Percentiles rank a stretch among this genome's conserved stretches.
Conservation (phyloP, 2,329 filamentous ascomycete species). For the Penicillium decumbens region DNA sequence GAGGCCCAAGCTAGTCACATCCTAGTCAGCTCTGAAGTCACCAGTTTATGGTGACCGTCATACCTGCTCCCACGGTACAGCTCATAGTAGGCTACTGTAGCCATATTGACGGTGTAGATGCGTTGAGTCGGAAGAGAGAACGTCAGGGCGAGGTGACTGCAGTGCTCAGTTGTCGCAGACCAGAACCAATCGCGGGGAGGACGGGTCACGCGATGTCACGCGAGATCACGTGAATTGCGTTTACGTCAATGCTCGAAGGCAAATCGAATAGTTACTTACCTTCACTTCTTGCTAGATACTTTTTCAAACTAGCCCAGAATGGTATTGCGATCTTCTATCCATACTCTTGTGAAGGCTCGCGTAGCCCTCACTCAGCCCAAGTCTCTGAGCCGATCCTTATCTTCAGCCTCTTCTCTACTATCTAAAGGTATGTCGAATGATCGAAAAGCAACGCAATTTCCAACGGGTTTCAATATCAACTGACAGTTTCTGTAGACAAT, state of each 20-base stretch:
- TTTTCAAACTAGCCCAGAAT: neutral
- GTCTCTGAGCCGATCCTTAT: conserved; percentile 1
- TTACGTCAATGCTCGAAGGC: conserved; percentile 7
- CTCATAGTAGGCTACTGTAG: conserved; percentile 69
- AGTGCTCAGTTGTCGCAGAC: conserved; percentile 13
- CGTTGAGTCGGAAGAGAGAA: conserved; percentile 6
- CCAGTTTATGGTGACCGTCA: conserved; percentile 8
- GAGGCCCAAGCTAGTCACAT: conserved; percentile 69
- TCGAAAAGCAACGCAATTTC: neutral
- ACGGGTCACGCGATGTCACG: conserved; percentile 10
- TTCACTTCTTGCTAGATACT: neutral
- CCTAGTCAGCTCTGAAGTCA: conserved; percentile 14
- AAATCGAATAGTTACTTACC: neutral
- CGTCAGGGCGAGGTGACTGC: conserved; percentile 4
- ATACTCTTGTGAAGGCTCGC: neutral
- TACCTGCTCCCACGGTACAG: conserved; percentile 98
- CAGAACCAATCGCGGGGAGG: conserved; percentile 14
- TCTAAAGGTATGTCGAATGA: conserved; percentile 2
- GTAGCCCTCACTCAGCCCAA: neutral
- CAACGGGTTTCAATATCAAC: neutral
- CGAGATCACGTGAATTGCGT: conserved; percentile 9
- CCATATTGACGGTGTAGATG: conserved; percentile 38
- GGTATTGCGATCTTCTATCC: neutral
- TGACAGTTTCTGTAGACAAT: neutral
- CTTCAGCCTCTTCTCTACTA: conserved; percentile 3